Evolutionary conservation across 2,329 filamentous ascomycete species (phyloP).

Genomic region (Microcyclospora pomicola): DNA sequence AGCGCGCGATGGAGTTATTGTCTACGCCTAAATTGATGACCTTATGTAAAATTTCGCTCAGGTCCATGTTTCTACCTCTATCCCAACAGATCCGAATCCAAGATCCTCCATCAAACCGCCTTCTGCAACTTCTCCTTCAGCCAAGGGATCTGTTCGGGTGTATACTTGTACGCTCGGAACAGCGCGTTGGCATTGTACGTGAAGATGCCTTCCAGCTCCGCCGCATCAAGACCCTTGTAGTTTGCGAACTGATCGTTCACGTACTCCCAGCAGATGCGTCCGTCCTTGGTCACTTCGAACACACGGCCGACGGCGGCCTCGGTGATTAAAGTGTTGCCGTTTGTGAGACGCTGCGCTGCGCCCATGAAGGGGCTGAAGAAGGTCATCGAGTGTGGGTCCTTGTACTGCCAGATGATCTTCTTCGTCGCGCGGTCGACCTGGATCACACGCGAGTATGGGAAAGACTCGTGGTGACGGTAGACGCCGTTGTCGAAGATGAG

Average conservation of each 20-base stretch:
- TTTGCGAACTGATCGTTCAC: slow-evolving; percentile 29
- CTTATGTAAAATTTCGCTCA: too few relatives aligned
- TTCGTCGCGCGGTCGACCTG: slow-evolving; percentile 27
- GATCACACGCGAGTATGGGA: slow-evolving; percentile 31
- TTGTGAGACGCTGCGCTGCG: slow-evolving; percentile 28
- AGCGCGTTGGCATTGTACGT: slow-evolving; percentile 30
- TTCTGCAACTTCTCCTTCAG: not conserved
- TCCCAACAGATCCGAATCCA: too few relatives aligned
- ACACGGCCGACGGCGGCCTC: slow-evolving; percentile 32
- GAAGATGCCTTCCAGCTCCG: slow-evolving; percentile 25
- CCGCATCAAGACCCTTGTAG: slow-evolving; percentile 22
- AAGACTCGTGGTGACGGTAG: slow-evolving; percentile 27
- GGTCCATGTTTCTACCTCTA: too few relatives aligned
- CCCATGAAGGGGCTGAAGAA: slow-evolving; percentile 38
- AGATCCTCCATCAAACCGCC: too few relatives aligned
- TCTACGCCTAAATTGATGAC: too few relatives aligned
- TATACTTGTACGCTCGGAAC: slow-evolving; percentile 33
- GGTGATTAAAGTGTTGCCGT: slow-evolving; percentile 31
- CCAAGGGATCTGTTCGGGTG: slow-evolving; percentile 29
- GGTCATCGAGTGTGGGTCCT: slow-evolving; percentile 25
- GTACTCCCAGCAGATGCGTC: slow-evolving; percentile 32
- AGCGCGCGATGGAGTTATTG: too few relatives aligned
- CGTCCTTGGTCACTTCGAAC: slow-evolving; percentile 31
- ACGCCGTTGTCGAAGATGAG: slow-evolving; percentile 36
- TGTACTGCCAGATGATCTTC: slow-evolving; percentile 32